Percentiles rank a stretch among this genome's conserved stretches.
Evolutionary conservation across 1,139 yeast species (phyloP).

Genomic region (Pichia sp.): DNA sequence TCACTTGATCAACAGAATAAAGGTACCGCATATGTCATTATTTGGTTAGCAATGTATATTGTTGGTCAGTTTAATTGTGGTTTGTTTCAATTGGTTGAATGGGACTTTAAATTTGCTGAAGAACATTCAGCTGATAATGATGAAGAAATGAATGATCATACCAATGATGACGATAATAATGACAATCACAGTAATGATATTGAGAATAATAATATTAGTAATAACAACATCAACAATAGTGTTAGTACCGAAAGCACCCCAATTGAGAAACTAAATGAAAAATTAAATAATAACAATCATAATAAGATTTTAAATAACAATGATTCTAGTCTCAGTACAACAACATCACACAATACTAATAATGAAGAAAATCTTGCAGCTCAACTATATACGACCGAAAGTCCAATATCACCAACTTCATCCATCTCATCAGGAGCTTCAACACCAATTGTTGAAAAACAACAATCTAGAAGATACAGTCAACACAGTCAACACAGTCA

Average conservation of each 20-base stretch:
- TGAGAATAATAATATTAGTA: background rate
- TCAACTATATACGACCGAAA: background rate
- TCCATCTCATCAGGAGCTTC: background rate
- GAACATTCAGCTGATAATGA: conserved; percentile 1
- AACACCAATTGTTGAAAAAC: background rate
- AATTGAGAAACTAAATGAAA: no score
- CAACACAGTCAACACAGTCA: no score
- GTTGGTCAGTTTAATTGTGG: conserved; percentile 73
- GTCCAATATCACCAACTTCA: conserved; percentile 14
- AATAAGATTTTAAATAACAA: no score
- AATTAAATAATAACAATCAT: no score
- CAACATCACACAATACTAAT: no score
- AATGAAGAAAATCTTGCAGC: no score
- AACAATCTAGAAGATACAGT: background rate
- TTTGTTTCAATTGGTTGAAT: conserved; percentile 57
- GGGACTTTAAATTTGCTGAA: conserved; percentile 46
- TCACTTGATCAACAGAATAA: conserved; percentile 53
- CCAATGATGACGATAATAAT: background rate
- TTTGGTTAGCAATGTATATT: conserved; percentile 71
- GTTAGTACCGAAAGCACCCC: no score
- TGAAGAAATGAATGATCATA: background rate
- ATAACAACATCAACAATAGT: no score
- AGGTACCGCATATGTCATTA: conserved; percentile 85
- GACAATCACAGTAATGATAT: background rate
- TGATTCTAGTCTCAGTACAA: background rate